These are phyloP conservation scores for Fusarium chuoi DNA, from an alignment of 2,329 filamentous ascomycete species.

Conservation along the genomic window DNA sequence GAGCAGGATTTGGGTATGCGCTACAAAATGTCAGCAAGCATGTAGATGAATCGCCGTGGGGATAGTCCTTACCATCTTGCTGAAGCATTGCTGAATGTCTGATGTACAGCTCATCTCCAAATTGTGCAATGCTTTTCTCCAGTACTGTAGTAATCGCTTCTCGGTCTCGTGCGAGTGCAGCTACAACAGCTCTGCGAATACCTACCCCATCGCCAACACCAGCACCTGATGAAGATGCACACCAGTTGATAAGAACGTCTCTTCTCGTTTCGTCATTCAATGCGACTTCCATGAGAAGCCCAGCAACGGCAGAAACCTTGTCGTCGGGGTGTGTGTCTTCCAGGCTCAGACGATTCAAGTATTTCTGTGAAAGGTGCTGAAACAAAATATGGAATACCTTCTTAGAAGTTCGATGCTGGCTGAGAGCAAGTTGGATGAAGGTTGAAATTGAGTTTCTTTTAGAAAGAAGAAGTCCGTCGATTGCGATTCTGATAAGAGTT, in stretches of 20 bases:
- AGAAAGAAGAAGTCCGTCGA: slow-evolving; percentile 53
- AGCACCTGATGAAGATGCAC: slow-evolving; percentile 71
- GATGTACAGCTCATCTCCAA: slow-evolving; percentile 89
- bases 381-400: slow-evolving; percentile 45
- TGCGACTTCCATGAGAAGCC: slow-evolving; percentile 63
- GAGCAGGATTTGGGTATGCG: slow-evolving; percentile 81
- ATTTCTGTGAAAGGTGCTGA: slow-evolving; percentile 57
- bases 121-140: slow-evolving; percentile 76
- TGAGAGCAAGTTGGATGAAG: slow-evolving; percentile 48
- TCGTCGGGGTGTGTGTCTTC: slow-evolving; percentile 47
- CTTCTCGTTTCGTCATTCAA: slow-evolving; percentile 59
- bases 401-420: slow-evolving; percentile 41
- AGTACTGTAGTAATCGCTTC: slow-evolving; percentile 66
- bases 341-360: slow-evolving; percentile 52
- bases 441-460: slow-evolving; percentile 25
- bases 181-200: slow-evolving; percentile 73
- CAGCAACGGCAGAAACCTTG: slow-evolving; percentile 67
- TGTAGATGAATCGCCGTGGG: background rate
- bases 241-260: slow-evolving; percentile 70
- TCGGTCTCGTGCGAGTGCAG: slow-evolving; percentile 63
- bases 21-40: slow-evolving; percentile 57
- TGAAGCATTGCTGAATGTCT: slow-evolving; percentile 84
- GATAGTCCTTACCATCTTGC: slow-evolving; percentile 76
- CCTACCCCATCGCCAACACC: slow-evolving; percentile 71
- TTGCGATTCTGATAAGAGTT: slow-evolving; percentile 49